Conservation (phyloP, 2,329 filamentous ascomycete genomes). For the Aspergillus sp. region DNA sequence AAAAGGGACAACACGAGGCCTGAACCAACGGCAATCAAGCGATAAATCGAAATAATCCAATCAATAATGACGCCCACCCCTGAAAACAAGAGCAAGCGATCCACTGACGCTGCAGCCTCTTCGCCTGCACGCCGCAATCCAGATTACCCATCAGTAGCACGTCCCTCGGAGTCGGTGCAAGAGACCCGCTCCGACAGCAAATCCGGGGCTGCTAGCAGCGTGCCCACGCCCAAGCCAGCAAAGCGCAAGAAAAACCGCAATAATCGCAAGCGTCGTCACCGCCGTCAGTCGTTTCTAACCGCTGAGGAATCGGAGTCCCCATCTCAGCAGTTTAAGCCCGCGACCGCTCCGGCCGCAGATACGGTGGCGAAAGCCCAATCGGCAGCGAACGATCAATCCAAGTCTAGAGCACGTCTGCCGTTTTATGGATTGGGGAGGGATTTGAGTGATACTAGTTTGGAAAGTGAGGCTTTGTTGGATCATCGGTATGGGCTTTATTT, state of each 20-base stretch:
- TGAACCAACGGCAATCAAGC: neutral
- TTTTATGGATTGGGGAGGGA: conserved; percentile 55
- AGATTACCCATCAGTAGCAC: neutral
- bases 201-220: conserved; percentile 9
- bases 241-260: conserved; percentile 60
- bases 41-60: neutral
- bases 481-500: conserved; percentile 56
- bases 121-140: neutral
- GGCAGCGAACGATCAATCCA: conserved; percentile 21
- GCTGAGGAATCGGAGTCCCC: conserved; percentile 44
- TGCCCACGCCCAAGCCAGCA: conserved; percentile 11
- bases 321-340: conserved; percentile 36
- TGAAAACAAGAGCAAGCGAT: neutral
- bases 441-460: conserved; percentile 76
- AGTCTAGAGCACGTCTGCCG: conserved; percentile 28
- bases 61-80: neutral
- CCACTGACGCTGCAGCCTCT: neutral
- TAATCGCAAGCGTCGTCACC: conserved; percentile 67
- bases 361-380: conserved; percentile 20
- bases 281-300: conserved; percentile 73
- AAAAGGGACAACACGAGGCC: neutral
- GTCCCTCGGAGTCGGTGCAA: conserved; percentile 10
- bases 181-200: conserved; percentile 16
- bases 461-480: conserved; percentile 81
- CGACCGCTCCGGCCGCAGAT: conserved; percentile 43